Evolutionary conservation across 345 rosid species (phyloP).

Genomic region (Syzygium oleosum): DNA sequence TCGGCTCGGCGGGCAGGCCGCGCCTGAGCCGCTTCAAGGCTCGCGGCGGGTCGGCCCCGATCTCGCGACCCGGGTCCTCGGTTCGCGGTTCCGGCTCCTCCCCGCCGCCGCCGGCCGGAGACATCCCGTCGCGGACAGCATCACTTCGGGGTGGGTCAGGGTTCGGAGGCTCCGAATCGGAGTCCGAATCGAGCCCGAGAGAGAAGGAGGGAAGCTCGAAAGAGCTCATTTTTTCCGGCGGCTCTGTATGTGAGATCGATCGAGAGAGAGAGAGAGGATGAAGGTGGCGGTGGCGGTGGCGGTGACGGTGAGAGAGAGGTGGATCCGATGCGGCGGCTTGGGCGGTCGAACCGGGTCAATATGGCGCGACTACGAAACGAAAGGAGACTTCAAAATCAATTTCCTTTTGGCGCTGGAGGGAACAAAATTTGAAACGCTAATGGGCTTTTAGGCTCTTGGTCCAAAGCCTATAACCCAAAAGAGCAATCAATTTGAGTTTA

Average conservation of each 20-base stretch:
- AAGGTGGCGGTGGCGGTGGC: not conserved
- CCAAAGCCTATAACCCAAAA: not conserved
- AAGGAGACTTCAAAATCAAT: not conserved
- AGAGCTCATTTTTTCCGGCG: not conserved
- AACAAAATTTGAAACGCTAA: not conserved
- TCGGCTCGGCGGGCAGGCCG: slow-evolving; percentile 4
- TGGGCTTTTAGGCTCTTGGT: not conserved
- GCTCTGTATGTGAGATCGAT: not conserved
- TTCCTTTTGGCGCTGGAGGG: not conserved
- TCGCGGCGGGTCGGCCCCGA: slow-evolving; percentile 23
- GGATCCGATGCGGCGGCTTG: not conserved
- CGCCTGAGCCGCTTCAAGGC: slow-evolving; percentile 60
- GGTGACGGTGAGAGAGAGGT: not conserved
- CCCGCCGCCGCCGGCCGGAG: slow-evolving; percentile 2
- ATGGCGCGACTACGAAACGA: not conserved
- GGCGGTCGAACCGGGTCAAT: not conserved
- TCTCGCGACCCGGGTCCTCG: slow-evolving; percentile 26
- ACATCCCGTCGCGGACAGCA: not conserved
- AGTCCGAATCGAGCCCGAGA: slow-evolving; percentile 64
- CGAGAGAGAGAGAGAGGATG: not conserved
- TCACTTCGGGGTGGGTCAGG: not conserved
- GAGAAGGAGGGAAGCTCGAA: slow-evolving; percentile 84
- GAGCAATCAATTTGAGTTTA: not conserved
- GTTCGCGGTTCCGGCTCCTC: slow-evolving; percentile 20
- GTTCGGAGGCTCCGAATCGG: slow-evolving; percentile 16